Percentiles rank a stretch among this genome's conserved stretches.
Evolutionary conservation across 495 filamentous ascomycete genomes (phyloP).

Genomic region (Daldinia bambusicola): DNA sequence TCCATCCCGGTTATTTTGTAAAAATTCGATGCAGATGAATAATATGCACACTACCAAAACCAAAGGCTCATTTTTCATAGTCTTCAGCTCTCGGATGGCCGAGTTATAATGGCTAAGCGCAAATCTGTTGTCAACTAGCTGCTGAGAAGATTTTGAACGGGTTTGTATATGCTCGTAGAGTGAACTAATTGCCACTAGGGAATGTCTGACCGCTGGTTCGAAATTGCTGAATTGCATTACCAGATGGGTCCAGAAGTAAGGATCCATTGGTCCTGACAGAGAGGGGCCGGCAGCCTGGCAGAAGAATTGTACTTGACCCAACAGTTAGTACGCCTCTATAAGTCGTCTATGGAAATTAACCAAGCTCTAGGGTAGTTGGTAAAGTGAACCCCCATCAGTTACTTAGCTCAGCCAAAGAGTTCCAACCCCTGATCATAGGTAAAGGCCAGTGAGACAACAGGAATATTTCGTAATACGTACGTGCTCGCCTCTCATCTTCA

Average conservation of each 20-base stretch:
- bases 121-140: conserved; percentile 52
- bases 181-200: conserved; percentile 65
- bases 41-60: conserved; percentile 67
- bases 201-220: conserved; percentile 69
- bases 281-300: conserved; percentile 59
- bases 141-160: conserved; percentile 7
- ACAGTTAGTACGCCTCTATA: not conserved
- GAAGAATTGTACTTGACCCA: conserved; percentile 58
- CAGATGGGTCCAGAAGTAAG: conserved; percentile 65
- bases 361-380: too few relatives aligned
- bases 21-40: conserved; percentile 68
- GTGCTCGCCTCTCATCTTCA: conserved; percentile 53
- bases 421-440: not conserved
- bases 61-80: conserved; percentile 53
- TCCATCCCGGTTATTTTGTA: conserved; percentile 60
- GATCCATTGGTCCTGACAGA: conserved; percentile 61
- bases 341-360: not conserved
- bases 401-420: not conserved
- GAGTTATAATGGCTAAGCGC: conserved; percentile 66
- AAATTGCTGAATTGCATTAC: conserved; percentile 66
- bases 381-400: too few relatives aligned
- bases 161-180: conserved; percentile 56
- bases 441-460: not conserved
- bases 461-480: not conserved
- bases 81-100: conserved; percentile 59